Evolutionary conservation across 2,329 filamentous ascomycete genomes (phyloP).

Genomic region (Aspergillus neotritici): DNA sequence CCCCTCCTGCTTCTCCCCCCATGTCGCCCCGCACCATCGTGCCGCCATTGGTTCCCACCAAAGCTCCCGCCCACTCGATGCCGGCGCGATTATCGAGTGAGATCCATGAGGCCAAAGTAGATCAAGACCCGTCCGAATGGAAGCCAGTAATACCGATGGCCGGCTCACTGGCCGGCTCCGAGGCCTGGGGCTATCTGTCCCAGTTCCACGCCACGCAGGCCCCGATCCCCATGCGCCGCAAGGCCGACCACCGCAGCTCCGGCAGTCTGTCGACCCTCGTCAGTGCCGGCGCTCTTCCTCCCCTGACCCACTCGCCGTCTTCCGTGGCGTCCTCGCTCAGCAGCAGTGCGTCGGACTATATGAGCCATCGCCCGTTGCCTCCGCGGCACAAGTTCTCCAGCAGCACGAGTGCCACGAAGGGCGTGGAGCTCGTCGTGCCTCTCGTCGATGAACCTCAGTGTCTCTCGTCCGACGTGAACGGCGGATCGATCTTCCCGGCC

Average conservation of each 20-base stretch:
- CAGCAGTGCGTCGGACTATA: conserved; percentile 31
- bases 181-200: conserved; percentile 42
- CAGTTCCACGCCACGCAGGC: conserved; percentile 36
- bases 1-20: conserved; percentile 30
- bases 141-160: conserved; percentile 40
- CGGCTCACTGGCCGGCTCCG: conserved; percentile 27
- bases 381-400: conserved; percentile 38
- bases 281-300: conserved; percentile 22
- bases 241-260: conserved; percentile 22
- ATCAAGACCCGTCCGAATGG: conserved; percentile 48
- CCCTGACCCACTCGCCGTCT: conserved; percentile 35
- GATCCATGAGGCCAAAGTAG: conserved; percentile 35
- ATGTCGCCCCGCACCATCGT: conserved; percentile 35
- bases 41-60: conserved; percentile 33
- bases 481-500: conserved; percentile 26
- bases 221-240: conserved; percentile 14
- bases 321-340: conserved; percentile 36
- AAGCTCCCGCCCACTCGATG: conserved; percentile 18
- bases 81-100: conserved; percentile 36
- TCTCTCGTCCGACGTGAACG: conserved; percentile 15
- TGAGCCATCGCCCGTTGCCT: conserved; percentile 33
- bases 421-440: conserved; percentile 38
- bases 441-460: conserved; percentile 23
- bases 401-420: conserved; percentile 26
- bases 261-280: conserved; percentile 30